A percentile compares a stretch with the other conserved stretches of the same genome.
Evolutionary conservation across 257 asterid genomes (phyloP).

Genomic region (Jaltomata sinuosa): DNA sequence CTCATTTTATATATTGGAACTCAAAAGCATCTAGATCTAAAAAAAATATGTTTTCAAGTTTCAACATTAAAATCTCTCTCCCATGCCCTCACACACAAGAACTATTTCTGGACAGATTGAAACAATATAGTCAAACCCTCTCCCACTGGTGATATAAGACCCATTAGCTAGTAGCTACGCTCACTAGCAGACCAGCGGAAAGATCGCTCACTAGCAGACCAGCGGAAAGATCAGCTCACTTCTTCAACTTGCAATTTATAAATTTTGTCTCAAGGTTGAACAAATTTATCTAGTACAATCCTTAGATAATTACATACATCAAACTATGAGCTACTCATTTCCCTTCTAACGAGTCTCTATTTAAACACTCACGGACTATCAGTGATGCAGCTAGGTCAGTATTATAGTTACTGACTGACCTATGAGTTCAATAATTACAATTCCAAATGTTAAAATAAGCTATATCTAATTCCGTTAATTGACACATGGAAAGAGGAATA

Average conservation of each 20-base stretch:
- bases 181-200: too few relatives aligned
- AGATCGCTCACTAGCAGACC: background rate
- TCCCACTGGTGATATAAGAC: background rate
- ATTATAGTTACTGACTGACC: background rate
- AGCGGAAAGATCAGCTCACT: background rate
- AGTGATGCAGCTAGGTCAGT: background rate
- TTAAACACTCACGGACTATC: background rate
- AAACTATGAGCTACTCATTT: background rate
- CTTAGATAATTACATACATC: background rate
- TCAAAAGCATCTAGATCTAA: background rate
- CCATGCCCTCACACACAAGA: background rate
- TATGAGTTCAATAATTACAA: background rate
- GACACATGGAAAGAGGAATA: constrained; percentile 2
- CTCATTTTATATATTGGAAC: background rate
- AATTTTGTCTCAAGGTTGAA: background rate
- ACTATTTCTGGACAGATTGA: constrained; percentile 1
- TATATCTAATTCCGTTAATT: background rate
- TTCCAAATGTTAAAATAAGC: background rate
- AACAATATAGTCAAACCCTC: background rate
- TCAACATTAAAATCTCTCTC: background rate
- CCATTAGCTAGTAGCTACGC: background rate
- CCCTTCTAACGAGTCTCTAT: background rate
- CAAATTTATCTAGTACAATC: background rate
- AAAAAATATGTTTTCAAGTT: background rate
- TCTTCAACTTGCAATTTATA: background rate